These are phyloP conservation scores for Filobasidium uniguttulatum DNA, from an alignment of 1,284 basidiomycete genomes.

Conservation along the genomic window DNA sequence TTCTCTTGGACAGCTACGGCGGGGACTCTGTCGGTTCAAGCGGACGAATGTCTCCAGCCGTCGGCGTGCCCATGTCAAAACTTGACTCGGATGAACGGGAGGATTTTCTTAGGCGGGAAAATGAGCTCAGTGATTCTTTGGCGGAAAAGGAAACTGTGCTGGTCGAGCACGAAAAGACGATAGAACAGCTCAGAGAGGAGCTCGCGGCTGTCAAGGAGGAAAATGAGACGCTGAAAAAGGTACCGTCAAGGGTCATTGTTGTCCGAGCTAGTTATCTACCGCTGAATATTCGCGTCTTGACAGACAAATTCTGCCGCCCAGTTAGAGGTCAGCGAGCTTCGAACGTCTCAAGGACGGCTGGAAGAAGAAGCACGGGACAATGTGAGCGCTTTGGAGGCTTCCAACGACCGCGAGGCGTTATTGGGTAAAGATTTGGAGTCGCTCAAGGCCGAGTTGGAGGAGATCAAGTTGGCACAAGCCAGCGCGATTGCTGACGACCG, in stretches of 20 bases:
- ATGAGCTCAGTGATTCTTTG: constrained; percentile 85
- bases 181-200: constrained; percentile 65
- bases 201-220: constrained; percentile 81
- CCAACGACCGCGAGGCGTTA: constrained; percentile 89
- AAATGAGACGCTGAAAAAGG: constrained; percentile 61
- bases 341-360: constrained; percentile 78
- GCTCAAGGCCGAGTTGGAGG: constrained; percentile 62
- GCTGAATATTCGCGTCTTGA: not conserved
- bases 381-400: constrained; percentile 83
- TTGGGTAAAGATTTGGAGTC: constrained; percentile 79
- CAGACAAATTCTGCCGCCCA: constrained; percentile 83
- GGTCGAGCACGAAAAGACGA: constrained; percentile 37
- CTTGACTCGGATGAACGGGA: constrained; percentile 95
- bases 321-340: constrained; percentile 70
- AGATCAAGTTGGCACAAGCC: constrained; percentile 65
- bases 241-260: too few species aligned
- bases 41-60: not conserved
- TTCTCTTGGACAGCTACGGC: not conserved
- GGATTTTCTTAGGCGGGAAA: constrained; percentile 91
- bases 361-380: constrained; percentile 95
- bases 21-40: not conserved
- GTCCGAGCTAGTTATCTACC: too few species aligned
- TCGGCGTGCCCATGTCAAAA: constrained; percentile 48
- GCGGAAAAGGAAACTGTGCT: constrained; percentile 52
- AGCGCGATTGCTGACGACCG: constrained; percentile 91